Percentiles rank a stretch among this genome's conserved stretches.
phyloP scores from a whole-genome alignment of 179 eudicot species.

The Beta lomatogona region DNA sequence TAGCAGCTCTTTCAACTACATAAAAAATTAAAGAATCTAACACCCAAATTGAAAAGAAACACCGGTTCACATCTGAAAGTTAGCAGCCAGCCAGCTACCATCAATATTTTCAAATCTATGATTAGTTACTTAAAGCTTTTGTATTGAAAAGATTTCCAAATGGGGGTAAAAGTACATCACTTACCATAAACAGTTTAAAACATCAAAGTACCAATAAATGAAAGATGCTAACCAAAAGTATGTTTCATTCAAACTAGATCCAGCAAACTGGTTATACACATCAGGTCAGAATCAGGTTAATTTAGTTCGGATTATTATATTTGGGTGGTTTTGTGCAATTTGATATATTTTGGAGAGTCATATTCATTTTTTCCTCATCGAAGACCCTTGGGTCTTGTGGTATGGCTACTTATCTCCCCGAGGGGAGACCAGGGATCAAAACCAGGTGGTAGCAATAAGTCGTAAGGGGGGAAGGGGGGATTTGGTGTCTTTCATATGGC shows the following conservation, averaged over 20 bases:
- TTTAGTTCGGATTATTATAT: neutral
- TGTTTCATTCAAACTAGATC: neutral
- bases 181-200: neutral
- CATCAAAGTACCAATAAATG: slow-evolving; percentile 14
- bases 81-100: neutral
- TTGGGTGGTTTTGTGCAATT: no score
- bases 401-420: no score
- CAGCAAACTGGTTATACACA: neutral
- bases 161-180: slow-evolving; percentile 23
- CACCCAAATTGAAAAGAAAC: neutral
- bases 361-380: neutral
- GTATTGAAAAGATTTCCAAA: slow-evolving; percentile 18
- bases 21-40: slow-evolving; percentile 3
- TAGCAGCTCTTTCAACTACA: neutral
- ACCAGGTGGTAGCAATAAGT: neutral
- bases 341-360: neutral
- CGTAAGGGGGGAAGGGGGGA: no score
- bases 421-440: neutral
- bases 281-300: neutral
- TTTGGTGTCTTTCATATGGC: no score
- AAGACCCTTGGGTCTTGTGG: no score
- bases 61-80: slow-evolving; percentile 5
- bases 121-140: slow-evolving; percentile 9
- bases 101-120: slow-evolving; percentile 18
- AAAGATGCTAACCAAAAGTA: neutral